These are phyloP conservation scores for Alternaria brassicae DNA, from an alignment of 2,329 filamentous ascomycete genomes.

Conservation along the genomic window DNA sequence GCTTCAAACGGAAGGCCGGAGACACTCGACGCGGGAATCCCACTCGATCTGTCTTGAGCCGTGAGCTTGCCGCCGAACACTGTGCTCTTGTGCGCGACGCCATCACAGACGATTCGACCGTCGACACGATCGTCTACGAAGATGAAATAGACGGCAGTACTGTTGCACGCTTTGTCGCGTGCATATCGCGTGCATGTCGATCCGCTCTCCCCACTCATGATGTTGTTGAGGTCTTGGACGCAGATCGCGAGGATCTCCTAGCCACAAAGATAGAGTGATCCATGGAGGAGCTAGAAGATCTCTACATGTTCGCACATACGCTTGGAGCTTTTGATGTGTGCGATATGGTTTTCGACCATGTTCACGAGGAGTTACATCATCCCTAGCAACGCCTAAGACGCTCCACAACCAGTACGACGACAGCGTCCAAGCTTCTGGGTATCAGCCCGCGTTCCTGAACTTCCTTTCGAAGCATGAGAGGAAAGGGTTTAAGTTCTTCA, in stretches of 20 bases:
- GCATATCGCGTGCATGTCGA: constrained; percentile 3
- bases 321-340: neutral
- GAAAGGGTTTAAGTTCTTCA: constrained; percentile 1
- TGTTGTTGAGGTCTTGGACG: neutral
- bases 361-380: constrained; percentile 2
- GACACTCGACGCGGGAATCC: neutral
- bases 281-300: neutral
- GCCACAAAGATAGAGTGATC: constrained; percentile 3
- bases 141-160: constrained; percentile 3
- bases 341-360: constrained; percentile 9
- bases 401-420: neutral
- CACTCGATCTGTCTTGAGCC: neutral
- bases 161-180: constrained; percentile 1
- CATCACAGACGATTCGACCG: neutral
- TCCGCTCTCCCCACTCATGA: neutral
- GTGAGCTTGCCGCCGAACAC: neutral
- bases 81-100: neutral
- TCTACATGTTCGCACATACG: constrained; percentile 3
- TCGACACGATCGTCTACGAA: neutral
- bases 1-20: neutral
- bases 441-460: constrained; percentile 8
- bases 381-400: neutral
- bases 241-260: neutral
- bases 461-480: neutral
- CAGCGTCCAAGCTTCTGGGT: neutral